Conservation (phyloP, 345 rosid species). For the Eucalyptus cloeziana region DNA sequence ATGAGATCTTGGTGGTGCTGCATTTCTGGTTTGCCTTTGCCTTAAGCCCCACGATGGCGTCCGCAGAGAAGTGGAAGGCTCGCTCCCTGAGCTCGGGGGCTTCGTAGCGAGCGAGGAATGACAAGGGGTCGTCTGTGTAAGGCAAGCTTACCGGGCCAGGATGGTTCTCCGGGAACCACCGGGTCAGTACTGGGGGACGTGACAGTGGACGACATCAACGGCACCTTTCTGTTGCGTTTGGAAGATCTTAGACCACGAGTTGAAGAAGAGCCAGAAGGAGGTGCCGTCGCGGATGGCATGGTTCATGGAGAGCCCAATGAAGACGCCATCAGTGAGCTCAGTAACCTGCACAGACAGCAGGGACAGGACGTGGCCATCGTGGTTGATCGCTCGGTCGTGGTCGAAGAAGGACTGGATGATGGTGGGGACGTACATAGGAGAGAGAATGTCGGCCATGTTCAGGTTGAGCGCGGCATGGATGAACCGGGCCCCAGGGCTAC, state of each 20-base stretch:
- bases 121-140: slow-evolving; percentile 8
- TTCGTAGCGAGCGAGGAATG: slow-evolving; percentile 25
- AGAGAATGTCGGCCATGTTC: slow-evolving; percentile 21
- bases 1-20: slow-evolving; percentile 20
- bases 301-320: slow-evolving; percentile 55
- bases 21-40: not conserved
- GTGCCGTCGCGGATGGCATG: slow-evolving; percentile 46
- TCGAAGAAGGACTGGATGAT: slow-evolving; percentile 52
- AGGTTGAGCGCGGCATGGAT: slow-evolving; percentile 28
- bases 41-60: not conserved
- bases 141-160: slow-evolving; percentile 36
- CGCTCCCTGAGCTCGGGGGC: slow-evolving; percentile 37
- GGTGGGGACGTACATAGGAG: slow-evolving; percentile 31
- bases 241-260: slow-evolving; percentile 46
- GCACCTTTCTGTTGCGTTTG: not conserved
- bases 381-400: slow-evolving; percentile 36
- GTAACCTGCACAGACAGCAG: slow-evolving; percentile 53
- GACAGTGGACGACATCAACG: not conserved
- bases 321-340: slow-evolving; percentile 46
- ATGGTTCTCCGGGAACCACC: slow-evolving; percentile 35
- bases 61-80: not conserved
- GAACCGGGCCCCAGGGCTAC: slow-evolving; percentile 29
- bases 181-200: slow-evolving; percentile 14
- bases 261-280: slow-evolving; percentile 63
- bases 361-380: slow-evolving; percentile 39